phyloP scores from a whole-genome alignment of 108 stramenopile genomes.

The Ochromonas danica region DNA sequence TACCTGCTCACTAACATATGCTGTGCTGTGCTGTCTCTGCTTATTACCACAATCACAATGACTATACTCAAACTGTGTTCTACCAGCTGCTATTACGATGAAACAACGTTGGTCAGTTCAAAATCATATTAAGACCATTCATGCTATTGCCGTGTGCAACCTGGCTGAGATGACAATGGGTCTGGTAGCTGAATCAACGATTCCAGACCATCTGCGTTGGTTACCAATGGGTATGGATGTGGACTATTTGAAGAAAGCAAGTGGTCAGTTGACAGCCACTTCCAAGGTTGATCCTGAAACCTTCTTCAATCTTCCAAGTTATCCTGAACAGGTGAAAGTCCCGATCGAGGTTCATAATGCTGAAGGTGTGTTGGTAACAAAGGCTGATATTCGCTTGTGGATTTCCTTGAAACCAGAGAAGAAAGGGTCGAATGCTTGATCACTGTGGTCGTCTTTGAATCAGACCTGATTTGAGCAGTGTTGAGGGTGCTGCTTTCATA shows the following conservation, averaged over 20 bases:
- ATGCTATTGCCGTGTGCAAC: slow-evolving; percentile 28
- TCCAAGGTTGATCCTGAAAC: slow-evolving; percentile 14
- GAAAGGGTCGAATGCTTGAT: too few species aligned
- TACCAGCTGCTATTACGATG: not conserved
- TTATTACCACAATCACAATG: not conserved
- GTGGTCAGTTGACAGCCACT: not conserved
- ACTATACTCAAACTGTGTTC: not conserved
- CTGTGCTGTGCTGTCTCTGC: not conserved
- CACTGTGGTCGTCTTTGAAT: too few species aligned
- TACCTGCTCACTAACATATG: not conserved
- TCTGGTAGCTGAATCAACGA: not conserved
- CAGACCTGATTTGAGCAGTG: too few species aligned
- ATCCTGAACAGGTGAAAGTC: slow-evolving; percentile 11
- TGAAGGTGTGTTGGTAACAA: slow-evolving; percentile 10
- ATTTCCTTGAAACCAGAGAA: not conserved
- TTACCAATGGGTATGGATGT: slow-evolving; percentile 25
- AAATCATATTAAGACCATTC: slow-evolving; percentile 22
- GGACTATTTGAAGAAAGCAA: slow-evolving; percentile 3
- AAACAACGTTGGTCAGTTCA: slow-evolving; percentile 18
- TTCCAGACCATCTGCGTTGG: slow-evolving; percentile 9
- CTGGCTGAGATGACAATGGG: slow-evolving; percentile 20
- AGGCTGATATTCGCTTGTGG: not conserved
- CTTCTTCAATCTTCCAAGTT: not conserved
- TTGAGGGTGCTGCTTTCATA: too few species aligned
- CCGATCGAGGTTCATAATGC: not conserved